These are phyloP conservation scores for Cyanodermella asteris DNA, from an alignment of 2,329 filamentous ascomycete species.

Conservation along the genomic window DNA sequence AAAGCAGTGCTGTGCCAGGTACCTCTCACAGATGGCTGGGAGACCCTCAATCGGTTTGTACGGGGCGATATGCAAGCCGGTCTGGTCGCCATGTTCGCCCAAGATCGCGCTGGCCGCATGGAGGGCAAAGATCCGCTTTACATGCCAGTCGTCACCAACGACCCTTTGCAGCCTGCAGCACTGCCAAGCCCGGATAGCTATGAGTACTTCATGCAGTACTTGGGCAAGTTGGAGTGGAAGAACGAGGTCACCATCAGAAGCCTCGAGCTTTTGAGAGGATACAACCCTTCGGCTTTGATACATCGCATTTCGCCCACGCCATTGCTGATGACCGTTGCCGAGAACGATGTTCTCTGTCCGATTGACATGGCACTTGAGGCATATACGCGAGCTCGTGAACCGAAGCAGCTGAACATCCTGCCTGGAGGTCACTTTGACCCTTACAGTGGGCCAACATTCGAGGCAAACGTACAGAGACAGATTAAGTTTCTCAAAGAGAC, in stretches of 20 bases:
- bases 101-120: conserved; percentile 14
- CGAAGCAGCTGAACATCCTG: no score
- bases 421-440: no score
- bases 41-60: conserved; percentile 15
- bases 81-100: conserved; percentile 10
- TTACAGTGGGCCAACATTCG: no score
- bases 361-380: no score
- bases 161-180: conserved; percentile 13
- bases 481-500: no score
- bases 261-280: no score
- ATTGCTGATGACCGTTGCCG: no score
- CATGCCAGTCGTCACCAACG: conserved; percentile 14
- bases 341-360: no score
- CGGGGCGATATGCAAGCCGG: conserved; percentile 12
- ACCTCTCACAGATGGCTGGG: conserved; percentile 17
- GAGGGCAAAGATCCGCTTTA: conserved; percentile 12
- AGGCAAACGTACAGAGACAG: no score
- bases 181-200: conserved; percentile 16
- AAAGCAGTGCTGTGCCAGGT: conserved; percentile 19
- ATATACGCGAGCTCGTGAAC: no score
- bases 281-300: no score
- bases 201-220: conserved; percentile 15
- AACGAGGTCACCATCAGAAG: conserved; percentile 18
- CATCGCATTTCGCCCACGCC: no score
- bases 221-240: conserved; percentile 15